These are phyloP conservation scores for Glycine soja DNA, from an alignment of 306 rosid genomes.

Conservation along the genomic window DNA sequence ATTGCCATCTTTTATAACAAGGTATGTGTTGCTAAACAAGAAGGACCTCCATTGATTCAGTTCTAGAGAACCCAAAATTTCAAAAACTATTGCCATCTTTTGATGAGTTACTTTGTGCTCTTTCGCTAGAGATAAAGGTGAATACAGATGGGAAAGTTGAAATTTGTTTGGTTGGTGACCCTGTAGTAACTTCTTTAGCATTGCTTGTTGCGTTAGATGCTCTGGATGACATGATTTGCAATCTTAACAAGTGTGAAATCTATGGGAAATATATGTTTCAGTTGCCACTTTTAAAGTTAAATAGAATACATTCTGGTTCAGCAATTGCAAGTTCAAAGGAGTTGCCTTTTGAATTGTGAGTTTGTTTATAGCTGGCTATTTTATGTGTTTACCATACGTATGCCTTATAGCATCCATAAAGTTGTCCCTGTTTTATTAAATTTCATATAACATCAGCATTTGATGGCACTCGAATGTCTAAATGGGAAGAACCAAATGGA, in stretches of 20 bases:
- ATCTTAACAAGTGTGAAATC: conserved; percentile 61
- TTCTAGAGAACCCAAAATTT: conserved; percentile 48
- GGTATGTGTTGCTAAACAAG: conserved; percentile 63
- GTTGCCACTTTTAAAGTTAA: conserved; percentile 76
- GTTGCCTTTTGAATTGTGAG: conserved; percentile 92
- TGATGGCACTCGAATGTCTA: conserved; percentile 72
- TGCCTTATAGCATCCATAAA: conserved; percentile 42
- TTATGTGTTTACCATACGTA: conserved; percentile 41
- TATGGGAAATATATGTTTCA: conserved; percentile 60
- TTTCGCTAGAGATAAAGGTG: conserved; percentile 63
- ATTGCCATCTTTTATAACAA: conserved; percentile 71
- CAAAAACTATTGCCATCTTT: conserved; percentile 68
- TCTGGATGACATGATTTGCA: conserved; percentile 63
- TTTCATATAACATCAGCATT: conserved; percentile 86
- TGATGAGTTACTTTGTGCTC: conserved; percentile 62
- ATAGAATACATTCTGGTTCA: conserved; percentile 88
- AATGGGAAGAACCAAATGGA: conserved; percentile 99
- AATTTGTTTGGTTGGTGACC: conserved; percentile 71
- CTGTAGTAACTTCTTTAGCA: conserved; percentile 76
- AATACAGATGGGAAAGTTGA: conserved; percentile 67
- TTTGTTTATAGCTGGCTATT: conserved; percentile 47
- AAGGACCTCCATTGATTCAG: conserved; percentile 61
- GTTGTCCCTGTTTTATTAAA: conserved; percentile 39
- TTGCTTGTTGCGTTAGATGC: conserved; percentile 80
- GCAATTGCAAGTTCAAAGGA: conserved; percentile 90